phyloP scores from a whole-genome alignment of 441 rosid genomes.

The Populus hybrid region DNA sequence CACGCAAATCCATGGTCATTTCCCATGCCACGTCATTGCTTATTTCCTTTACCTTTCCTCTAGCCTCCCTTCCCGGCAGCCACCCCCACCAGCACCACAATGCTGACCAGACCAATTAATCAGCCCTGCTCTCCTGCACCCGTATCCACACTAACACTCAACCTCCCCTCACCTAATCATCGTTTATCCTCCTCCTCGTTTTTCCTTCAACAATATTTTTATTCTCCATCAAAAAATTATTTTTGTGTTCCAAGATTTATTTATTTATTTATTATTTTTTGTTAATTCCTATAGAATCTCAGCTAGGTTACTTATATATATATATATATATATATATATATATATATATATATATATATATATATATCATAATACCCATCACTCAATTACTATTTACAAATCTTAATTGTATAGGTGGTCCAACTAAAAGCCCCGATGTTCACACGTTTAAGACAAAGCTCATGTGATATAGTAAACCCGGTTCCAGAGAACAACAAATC shows the following conservation, averaged over 20 bases:
- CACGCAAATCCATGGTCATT: conserved; percentile 28
- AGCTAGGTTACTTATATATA: too few relatives aligned
- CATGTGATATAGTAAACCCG: neutral
- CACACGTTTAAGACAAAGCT: neutral
- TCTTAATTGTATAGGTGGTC: neutral
- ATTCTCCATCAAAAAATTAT: neutral
- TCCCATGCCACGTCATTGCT: conserved; percentile 31
- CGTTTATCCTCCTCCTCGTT: neutral
- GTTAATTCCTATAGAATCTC: too few relatives aligned
- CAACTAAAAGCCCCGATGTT: neutral
- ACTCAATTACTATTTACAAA: neutral
- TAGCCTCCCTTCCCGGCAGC: neutral
- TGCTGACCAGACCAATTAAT: conserved; percentile 30
- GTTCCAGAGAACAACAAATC: neutral
- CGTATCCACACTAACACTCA: neutral
- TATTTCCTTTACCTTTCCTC: neutral
- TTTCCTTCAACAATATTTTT: neutral
- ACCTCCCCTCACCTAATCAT: neutral
- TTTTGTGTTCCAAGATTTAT: neutral
- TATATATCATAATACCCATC: neutral
- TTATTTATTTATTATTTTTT: too few relatives aligned
- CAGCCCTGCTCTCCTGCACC: conserved; percentile 1
- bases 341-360: too few relatives aligned
- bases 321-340: too few relatives aligned
- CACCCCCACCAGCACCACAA: conserved; percentile 10